Evolutionary conservation across 331 rosid genomes (phyloP).

Genomic region (Spiraea crenata): DNA sequence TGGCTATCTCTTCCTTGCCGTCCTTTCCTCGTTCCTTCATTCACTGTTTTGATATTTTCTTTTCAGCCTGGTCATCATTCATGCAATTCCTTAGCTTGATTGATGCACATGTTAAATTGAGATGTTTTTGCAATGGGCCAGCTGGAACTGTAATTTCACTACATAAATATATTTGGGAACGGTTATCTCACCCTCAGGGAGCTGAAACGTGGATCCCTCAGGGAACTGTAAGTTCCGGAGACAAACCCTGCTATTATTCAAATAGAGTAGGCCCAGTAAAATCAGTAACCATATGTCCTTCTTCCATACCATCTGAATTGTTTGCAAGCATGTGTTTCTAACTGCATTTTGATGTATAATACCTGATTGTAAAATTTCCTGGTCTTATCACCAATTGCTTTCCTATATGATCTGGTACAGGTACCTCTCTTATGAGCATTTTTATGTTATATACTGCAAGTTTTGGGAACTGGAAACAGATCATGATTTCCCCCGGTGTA

Average conservation of each 20-base stretch:
- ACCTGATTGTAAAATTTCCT: constrained; percentile 7
- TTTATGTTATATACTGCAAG: constrained; percentile 97
- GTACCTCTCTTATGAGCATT: constrained; percentile 97
- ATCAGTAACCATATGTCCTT: constrained; percentile 8
- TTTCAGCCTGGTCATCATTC: constrained; percentile 1
- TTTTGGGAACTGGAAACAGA: constrained; percentile 99
- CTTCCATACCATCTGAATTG: constrained; percentile 3
- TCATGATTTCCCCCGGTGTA: constrained; percentile 63
- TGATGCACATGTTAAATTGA: constrained; percentile 24
- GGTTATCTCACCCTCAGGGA: constrained; percentile 92
- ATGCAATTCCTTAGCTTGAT: background rate
- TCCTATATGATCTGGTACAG: constrained; percentile 35
- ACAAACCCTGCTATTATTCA: constrained; percentile 6
- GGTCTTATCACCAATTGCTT: background rate
- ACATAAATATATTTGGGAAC: constrained; percentile 84
- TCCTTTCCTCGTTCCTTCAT: too few species aligned
- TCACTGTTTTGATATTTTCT: background rate
- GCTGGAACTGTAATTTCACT: constrained; percentile 99
- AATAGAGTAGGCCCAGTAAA: background rate
- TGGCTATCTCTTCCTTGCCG: background rate
- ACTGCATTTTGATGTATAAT: constrained; percentile 5
- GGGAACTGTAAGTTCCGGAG: constrained; percentile 48
- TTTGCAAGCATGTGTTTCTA: constrained; percentile 5
- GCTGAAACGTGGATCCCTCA: constrained; percentile 91
- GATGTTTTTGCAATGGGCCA: constrained; percentile 55